Evolutionary conservation across 805 yeast species (phyloP).

Genomic region (Spathaspora gorwiae): DNA sequence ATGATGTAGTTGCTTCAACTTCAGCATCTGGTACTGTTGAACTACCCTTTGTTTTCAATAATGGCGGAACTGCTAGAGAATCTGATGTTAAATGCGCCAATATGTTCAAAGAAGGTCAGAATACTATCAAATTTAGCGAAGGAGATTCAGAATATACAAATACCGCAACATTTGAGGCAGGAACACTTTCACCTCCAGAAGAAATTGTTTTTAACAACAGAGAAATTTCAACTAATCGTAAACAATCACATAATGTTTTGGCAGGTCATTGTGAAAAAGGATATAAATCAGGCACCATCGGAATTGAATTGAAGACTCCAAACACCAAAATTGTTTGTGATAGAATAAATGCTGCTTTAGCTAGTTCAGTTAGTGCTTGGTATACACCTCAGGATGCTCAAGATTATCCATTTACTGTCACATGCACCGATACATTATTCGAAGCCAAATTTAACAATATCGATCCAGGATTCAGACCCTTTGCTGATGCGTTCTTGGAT

Average conservation of each 20-base stretch:
- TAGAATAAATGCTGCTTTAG: slow-evolving; percentile 12
- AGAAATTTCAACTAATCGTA: slow-evolving; percentile 9
- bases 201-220: slow-evolving; percentile 1
- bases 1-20: slow-evolving; percentile 2
- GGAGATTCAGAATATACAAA: slow-evolving; percentile 1
- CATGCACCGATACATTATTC: slow-evolving; percentile 11
- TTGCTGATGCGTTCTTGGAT: slow-evolving; percentile 7
- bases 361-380: slow-evolving; percentile 19
- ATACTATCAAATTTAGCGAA: slow-evolving; percentile 11
- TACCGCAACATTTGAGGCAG: neutral
- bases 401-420: slow-evolving; percentile 6
- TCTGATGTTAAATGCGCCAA: slow-evolving; percentile 11
- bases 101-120: slow-evolving; percentile 9
- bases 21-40: slow-evolving; percentile 9
- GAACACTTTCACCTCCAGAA: neutral
- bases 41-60: slow-evolving; percentile 14
- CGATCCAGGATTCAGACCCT: slow-evolving; percentile 22
- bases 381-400: slow-evolving; percentile 9
- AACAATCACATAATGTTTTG: slow-evolving; percentile 8
- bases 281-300: slow-evolving; percentile 16
- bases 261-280: slow-evolving; percentile 17
- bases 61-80: slow-evolving; percentile 9
- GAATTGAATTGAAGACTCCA: slow-evolving; percentile 9
- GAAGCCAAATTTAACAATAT: slow-evolving; percentile 13
- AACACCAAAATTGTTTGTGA: slow-evolving; percentile 17